Base-by-base conservation (phyloP, 805 yeast species). In the Tetrapisispora arboricola region DNA sequence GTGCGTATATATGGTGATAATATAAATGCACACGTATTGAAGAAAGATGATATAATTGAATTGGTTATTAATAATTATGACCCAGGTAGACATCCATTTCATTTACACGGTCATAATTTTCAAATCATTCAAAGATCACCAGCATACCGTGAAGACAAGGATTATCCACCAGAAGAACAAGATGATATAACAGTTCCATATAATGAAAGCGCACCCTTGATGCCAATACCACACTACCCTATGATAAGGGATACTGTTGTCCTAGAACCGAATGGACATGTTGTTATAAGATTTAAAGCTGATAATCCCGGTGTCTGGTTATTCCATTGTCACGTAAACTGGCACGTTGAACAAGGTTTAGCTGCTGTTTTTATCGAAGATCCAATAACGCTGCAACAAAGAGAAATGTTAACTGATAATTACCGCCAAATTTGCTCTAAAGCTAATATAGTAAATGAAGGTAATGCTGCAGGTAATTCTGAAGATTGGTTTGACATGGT, bases 291-390 rank as follows among this genome's bases (percentile, higher is more conserved):
- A 60, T 90, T 87, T 72, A 76, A 74, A 57, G 94, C 97, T 40
- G 80, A 83, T 60, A 92, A 92, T 63, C 98, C 97, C 25, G 98
- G 98, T 69, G 88, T 88, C 33, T 90, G 97, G 98, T 76, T 80
- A 63, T 92, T 92, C 94, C 98, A 90, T 68, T 90, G 98, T 66
- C 98, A 90, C 63, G 83, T 92, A 56, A 97, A 92, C 63, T 90
- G 98, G 98, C 98, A 92, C 68, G 74, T 90, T 71, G 73, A 79
- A 56, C 97, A 92, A 70, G 98, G 98, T 57, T 73, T 90, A 54
- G 94, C 94, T 11, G 53, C 87, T 42, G 69, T 72, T 10, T 67
- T 92, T 33, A 66, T 90, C 41, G 98, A 90, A 67, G 95, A 86
- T 42, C 98, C 98, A 22, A 50, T 61, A 10, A 71, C 71, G 42